A percentile compares a stretch with the other conserved stretches of the same genome.
These are phyloP conservation scores for Ophiostoma sp. DNA, from an alignment of 2,329 filamentous ascomycete species.

Conservation along the genomic window DNA sequence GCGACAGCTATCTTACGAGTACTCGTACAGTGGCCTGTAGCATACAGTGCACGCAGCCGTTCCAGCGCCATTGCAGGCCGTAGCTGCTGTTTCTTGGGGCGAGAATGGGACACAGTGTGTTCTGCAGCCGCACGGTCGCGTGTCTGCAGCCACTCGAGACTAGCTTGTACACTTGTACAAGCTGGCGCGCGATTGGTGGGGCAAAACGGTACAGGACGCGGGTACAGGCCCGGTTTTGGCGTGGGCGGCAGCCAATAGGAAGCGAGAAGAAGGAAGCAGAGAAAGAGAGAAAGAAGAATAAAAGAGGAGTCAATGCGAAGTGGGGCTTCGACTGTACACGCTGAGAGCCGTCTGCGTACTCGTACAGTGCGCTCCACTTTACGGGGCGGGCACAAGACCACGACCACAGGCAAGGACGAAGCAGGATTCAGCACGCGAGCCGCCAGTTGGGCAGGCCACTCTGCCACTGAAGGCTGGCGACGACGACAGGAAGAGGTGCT, in stretches of 20 bases:
- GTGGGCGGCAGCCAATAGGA: neutral
- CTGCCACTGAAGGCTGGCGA: neutral
- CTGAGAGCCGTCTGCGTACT: neutral
- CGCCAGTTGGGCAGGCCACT: neutral
- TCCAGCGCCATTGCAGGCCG: no score
- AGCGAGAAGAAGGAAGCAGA: neutral
- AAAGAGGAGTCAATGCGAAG: neutral
- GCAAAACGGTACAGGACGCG: neutral
- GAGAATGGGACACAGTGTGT: neutral
- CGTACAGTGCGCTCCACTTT: neutral
- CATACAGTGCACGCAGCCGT: neutral
- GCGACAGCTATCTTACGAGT: no score
- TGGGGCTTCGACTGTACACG: neutral
- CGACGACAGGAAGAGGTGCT: neutral
- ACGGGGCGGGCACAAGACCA: neutral
- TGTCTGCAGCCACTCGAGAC: slow-evolving; percentile 5
- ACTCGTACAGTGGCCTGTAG: no score
- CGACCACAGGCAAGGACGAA: neutral
- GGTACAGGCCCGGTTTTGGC: neutral
- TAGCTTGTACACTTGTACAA: slow-evolving; percentile 5
- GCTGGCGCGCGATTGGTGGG: slow-evolving; percentile 6
- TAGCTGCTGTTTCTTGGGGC: no score
- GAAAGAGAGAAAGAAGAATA: neutral
- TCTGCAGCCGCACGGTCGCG: neutral
- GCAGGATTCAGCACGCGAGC: neutral